Evolutionary conservation across 179 eudicot genomes (phyloP).

Genomic region (Actinidia chinensis): DNA sequence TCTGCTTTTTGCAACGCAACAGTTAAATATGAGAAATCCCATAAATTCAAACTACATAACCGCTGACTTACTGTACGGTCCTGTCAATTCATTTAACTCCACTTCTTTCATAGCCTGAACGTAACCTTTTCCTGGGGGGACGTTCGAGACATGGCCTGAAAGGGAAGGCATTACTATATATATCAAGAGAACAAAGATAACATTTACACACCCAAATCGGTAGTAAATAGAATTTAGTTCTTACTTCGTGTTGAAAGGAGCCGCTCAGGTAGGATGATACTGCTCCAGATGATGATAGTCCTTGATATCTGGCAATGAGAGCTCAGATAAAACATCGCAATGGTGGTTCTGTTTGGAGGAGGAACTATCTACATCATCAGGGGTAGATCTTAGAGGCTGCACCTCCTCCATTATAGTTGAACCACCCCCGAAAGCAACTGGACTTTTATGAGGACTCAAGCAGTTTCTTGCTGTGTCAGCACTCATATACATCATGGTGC

Average conservation of each 20-base stretch:
- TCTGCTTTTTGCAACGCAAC: neutral
- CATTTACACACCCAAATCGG: neutral
- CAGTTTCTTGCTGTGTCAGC: constrained; percentile 13
- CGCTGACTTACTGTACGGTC: constrained; percentile 51
- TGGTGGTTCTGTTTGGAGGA: constrained; percentile 18
- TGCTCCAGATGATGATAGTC: constrained; percentile 18
- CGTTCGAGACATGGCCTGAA: constrained; percentile 75
- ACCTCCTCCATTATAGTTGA: constrained; percentile 24
- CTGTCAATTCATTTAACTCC: constrained; percentile 32
- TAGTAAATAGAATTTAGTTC: neutral
- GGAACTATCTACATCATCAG: constrained; percentile 17
- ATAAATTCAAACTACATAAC: neutral
- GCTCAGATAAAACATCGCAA: constrained; percentile 17
- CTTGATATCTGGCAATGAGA: constrained; percentile 24
- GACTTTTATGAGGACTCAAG: constrained; percentile 18
- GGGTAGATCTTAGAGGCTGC: constrained; percentile 15
- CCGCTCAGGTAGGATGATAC: constrained; percentile 62
- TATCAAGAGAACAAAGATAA: neutral
- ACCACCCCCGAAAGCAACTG: constrained; percentile 12
- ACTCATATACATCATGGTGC: constrained; percentile 1
- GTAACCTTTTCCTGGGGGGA: constrained; percentile 72
- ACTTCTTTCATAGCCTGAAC: constrained; percentile 57
- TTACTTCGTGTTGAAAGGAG: constrained; percentile 69
- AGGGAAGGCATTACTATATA: constrained; percentile 7
- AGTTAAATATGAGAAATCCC: neutral